Percentiles rank a stretch among this genome's conserved stretches.
These are phyloP conservation scores for Apiotrichum akiyoshidainum DNA, from an alignment of 1,284 basidiomycete genomes.

Conservation along the genomic window DNA sequence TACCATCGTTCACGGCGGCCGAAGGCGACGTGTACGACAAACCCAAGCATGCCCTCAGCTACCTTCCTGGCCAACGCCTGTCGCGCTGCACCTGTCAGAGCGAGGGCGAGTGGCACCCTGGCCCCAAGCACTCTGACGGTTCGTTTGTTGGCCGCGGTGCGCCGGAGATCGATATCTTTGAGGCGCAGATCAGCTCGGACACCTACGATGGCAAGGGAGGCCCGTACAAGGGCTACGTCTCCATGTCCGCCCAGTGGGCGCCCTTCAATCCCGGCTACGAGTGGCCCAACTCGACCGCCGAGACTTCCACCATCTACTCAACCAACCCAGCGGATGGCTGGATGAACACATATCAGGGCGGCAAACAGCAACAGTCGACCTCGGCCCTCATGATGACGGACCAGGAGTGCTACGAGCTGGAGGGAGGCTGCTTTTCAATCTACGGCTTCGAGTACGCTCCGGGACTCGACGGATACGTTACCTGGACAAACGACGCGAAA, in stretches of 20 bases:
- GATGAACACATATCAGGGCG: constrained; percentile 58
- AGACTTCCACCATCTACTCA: constrained; percentile 41
- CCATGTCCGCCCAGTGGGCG: constrained; percentile 48
- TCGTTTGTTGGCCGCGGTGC: constrained; percentile 74
- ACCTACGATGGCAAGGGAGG: neutral
- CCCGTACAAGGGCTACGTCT: constrained; percentile 40
- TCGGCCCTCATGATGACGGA: constrained; percentile 37
- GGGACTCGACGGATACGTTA: constrained; percentile 66
- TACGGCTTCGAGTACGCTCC: constrained; percentile 68
- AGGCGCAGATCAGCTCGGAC: constrained; percentile 57
- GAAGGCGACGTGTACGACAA: constrained; percentile 41
- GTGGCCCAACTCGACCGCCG: constrained; percentile 30
- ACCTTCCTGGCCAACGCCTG: constrained; percentile 74
- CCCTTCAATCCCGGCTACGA: constrained; percentile 47
- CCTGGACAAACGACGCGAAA: constrained; percentile 67
- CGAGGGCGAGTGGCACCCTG: constrained; percentile 68
- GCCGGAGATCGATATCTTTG: constrained; percentile 81
- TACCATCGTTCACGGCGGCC: constrained; percentile 28
- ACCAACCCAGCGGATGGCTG: constrained; percentile 52
- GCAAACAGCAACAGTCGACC: constrained; percentile 62
- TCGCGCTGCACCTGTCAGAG: constrained; percentile 75
- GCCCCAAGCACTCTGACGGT: constrained; percentile 64
- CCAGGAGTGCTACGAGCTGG: constrained; percentile 47
- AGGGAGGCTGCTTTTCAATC: constrained; percentile 55
- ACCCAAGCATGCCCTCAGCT: constrained; percentile 51